Evolutionary conservation across 1,284 basidiomycete genomes (phyloP), one percentile per base, ranked within the genome.

Genomic region (Ceratobasidium sp.): DNA sequence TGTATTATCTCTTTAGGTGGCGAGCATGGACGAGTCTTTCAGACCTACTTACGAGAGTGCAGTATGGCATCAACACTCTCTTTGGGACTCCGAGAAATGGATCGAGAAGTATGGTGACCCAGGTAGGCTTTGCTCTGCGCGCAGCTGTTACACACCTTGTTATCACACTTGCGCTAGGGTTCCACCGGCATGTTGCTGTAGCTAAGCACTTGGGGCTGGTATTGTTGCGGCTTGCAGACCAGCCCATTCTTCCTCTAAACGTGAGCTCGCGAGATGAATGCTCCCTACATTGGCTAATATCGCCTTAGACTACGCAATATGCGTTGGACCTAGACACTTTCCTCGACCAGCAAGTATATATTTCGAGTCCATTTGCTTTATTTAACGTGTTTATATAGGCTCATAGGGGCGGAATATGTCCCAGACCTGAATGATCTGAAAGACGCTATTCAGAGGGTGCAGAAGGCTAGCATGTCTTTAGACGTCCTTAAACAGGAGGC

Each of bases 231-330:
- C 76, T 93, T 9, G 84, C 85, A 0, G 87, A 91, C 72, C 84
- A 86, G 8, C 21, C 41, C 7, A 82, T 91, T 54, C 77, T 86
- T 35, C 76, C 86, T 16, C 30, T 69, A n/a, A 49, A 74, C 38
- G 54, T 66, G 63, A 49, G 58, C 16, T 2, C 21, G 18, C 58
- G 35, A 11, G 6, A 23, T 43, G 16, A 52, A 32, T 44, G 26
- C 43, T 55, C 3, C 54, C 14, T 14, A 55, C 6, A 13, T 49
- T 9, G 47, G 21, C 21, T 80, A 88, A n/a, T 66, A 89, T 6
- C 93, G 93, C 80, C 95, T 70, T 93, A 95, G 80, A 90, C 91
- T 2, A 92, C 91, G 0, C 89, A 91, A 76, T 94, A 94, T 78
- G 83, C 90, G 1, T 76, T 85, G 18, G 90, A 92, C 77, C 84